Evolutionary conservation across 2,329 filamentous ascomycete species (phyloP).

Genomic region (Microcyclospora pomicola): DNA sequence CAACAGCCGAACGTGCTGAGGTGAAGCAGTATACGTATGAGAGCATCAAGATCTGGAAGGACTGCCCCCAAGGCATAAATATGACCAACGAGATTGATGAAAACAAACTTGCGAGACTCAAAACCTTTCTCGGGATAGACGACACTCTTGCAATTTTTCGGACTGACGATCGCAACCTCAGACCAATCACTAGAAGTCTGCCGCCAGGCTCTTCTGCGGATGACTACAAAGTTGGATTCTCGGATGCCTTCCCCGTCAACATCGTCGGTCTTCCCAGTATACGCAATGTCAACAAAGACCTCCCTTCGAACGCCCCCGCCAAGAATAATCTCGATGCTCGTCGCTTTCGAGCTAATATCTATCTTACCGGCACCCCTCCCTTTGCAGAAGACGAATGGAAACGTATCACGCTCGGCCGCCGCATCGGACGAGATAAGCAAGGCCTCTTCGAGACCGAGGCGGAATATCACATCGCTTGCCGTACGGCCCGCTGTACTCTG

Average conservation of each 20-base stretch:
- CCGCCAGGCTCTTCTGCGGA: constrained; percentile 45
- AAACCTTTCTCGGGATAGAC: constrained; percentile 51
- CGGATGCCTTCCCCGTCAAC: constrained; percentile 59
- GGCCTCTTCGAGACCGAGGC: constrained; percentile 18
- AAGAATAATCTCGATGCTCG: constrained; percentile 42
- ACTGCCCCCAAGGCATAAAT: constrained; percentile 36
- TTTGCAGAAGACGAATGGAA: constrained; percentile 63
- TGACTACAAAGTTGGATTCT: constrained; percentile 52
- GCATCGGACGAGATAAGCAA: constrained; percentile 6
- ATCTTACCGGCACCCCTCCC: constrained; percentile 47
- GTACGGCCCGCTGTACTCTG: constrained; percentile 56
- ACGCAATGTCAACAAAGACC: constrained; percentile 43
- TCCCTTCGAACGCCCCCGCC: constrained; percentile 37
- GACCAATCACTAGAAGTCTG: constrained; percentile 48
- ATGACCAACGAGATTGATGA: constrained; percentile 30
- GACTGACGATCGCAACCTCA: constrained; percentile 39
- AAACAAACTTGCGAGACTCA: constrained; percentile 49
- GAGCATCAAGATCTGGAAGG: constrained; percentile 52
- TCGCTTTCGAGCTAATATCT: constrained; percentile 60
- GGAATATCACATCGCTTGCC: constrained; percentile 43
- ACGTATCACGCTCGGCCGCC: constrained; percentile 37
- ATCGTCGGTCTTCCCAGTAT: constrained; percentile 53
- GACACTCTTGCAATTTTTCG: constrained; percentile 56
- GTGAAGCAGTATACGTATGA: constrained; percentile 46
- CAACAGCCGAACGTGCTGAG: constrained; percentile 43